phyloP scores from a whole-genome alignment of 306 rosid genomes.

The Prosopis cineraria region DNA sequence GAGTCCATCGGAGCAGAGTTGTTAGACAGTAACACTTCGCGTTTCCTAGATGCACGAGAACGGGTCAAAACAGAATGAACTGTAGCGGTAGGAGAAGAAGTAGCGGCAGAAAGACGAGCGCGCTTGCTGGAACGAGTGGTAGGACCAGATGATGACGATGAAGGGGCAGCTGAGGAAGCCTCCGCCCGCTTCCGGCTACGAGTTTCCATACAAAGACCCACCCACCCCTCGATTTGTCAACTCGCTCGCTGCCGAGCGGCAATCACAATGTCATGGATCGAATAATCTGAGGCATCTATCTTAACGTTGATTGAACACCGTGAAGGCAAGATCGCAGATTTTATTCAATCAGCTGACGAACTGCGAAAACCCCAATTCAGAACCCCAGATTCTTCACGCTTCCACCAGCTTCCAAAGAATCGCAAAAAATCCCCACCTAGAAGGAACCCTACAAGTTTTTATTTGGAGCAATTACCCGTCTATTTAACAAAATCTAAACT shows the following conservation, averaged over 20 bases:
- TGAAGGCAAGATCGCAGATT: conserved; percentile 23
- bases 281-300: conserved; percentile 40
- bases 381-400: conserved; percentile 46
- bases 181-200: conserved; percentile 99
- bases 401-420: background rate
- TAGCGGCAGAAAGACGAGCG: conserved; percentile 58
- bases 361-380: conserved; percentile 42
- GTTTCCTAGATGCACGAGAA: conserved; percentile 60
- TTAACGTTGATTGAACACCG: background rate
- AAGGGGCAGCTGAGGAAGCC: conserved; percentile 99
- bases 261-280: conserved; percentile 55
- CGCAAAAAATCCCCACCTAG: background rate
- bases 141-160: conserved; percentile 80
- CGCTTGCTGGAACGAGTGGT: conserved; percentile 84
- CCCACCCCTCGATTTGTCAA: conserved; percentile 72
- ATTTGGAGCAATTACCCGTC: too few relatives aligned
- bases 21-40: conserved; percentile 46
- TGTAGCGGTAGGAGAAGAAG: conserved; percentile 36
- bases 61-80: conserved; percentile 60
- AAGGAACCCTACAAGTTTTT: background rate
- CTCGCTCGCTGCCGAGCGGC: conserved; percentile 88
- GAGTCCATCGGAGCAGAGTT: conserved; percentile 69
- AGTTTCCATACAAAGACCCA: conserved; percentile 99
- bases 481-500: background rate
- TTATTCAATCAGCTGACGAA: conserved; percentile 32